Evolutionary conservation across 1,284 basidiomycete species (phyloP).

Genomic region (Ustilago shanxiensis): DNA sequence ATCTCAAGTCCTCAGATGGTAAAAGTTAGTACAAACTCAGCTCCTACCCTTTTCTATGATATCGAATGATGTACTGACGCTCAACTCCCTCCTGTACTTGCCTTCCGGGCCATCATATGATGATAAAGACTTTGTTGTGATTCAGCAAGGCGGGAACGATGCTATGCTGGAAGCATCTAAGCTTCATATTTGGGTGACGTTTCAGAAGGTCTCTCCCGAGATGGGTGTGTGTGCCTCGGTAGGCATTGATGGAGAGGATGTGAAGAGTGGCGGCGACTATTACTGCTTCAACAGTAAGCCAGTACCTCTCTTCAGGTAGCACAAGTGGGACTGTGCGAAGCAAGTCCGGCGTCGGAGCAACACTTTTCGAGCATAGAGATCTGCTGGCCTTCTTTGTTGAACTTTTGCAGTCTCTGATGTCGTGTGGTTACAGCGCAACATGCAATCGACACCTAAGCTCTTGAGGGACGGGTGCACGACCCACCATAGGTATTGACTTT

Average conservation of each 20-base stretch:
- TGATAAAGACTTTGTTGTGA: slow-evolving; percentile 3
- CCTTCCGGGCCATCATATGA: too few species aligned
- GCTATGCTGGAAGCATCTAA: not conserved
- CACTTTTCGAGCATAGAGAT: too few species aligned
- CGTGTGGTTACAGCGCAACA: too few species aligned
- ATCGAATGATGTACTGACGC: not conserved
- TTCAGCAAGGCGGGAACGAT: not conserved
- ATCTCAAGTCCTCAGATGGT: not conserved
- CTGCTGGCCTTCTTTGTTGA: too few species aligned
- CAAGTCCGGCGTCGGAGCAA: not conserved
- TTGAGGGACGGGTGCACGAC: too few species aligned
- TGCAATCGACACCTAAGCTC: too few species aligned
- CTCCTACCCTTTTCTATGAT: not conserved
- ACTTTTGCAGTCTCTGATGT: too few species aligned
- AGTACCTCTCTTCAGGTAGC: not conserved
- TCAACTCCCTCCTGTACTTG: too few species aligned
- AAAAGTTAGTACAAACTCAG: not conserved
- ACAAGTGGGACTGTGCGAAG: not conserved
- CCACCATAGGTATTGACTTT: too few species aligned
- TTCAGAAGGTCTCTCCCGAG: not conserved
- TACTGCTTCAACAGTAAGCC: slow-evolving; percentile 8
- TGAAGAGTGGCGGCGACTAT: not conserved
- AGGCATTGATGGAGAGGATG: not conserved
- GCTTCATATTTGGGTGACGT: not conserved
- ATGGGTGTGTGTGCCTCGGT: not conserved